phyloP scores from a whole-genome alignment of 371 early-diverging fungal species.

The Batkoa obscura region DNA sequence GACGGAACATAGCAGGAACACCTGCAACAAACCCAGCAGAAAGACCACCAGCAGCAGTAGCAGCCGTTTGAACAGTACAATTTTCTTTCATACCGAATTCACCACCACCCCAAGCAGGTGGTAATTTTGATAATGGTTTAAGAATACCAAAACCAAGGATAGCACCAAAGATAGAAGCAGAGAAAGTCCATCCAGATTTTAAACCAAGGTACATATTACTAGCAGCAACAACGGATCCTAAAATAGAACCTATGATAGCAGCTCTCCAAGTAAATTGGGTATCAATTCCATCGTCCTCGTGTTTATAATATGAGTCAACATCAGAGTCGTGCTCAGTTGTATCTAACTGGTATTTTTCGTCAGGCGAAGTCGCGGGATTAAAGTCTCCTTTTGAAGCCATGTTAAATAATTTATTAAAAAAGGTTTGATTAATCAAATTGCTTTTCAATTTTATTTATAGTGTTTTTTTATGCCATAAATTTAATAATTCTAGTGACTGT shows the following conservation, averaged over 20 bases:
- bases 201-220: slow-evolving; percentile 54
- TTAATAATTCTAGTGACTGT: too few relatives aligned
- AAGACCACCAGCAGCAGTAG: slow-evolving; percentile 51
- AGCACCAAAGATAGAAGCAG: slow-evolving; percentile 39
- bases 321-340: not conserved
- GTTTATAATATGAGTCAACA: not conserved
- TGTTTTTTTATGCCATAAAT: too few relatives aligned
- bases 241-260: slow-evolving; percentile 34
- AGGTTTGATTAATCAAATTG: too few relatives aligned
- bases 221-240: slow-evolving; percentile 50
- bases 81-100: slow-evolving; percentile 54
- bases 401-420: too few relatives aligned
- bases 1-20: slow-evolving; percentile 51
- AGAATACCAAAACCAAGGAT: slow-evolving; percentile 47
- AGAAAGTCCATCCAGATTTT: slow-evolving; percentile 51
- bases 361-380: too few relatives aligned
- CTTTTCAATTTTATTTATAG: too few relatives aligned
- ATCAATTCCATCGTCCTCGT: slow-evolving; percentile 1
- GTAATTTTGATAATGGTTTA: slow-evolving; percentile 29
- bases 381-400: too few relatives aligned
- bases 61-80: slow-evolving; percentile 48
- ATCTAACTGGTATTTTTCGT: not conserved
- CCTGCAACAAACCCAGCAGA: slow-evolving; percentile 46
- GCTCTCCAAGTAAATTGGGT: slow-evolving; percentile 35
- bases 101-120: slow-evolving; percentile 14